Evolutionary conservation across 805 yeast species (phyloP).

Genomic region (Lipomyces spencermartinsiae): DNA sequence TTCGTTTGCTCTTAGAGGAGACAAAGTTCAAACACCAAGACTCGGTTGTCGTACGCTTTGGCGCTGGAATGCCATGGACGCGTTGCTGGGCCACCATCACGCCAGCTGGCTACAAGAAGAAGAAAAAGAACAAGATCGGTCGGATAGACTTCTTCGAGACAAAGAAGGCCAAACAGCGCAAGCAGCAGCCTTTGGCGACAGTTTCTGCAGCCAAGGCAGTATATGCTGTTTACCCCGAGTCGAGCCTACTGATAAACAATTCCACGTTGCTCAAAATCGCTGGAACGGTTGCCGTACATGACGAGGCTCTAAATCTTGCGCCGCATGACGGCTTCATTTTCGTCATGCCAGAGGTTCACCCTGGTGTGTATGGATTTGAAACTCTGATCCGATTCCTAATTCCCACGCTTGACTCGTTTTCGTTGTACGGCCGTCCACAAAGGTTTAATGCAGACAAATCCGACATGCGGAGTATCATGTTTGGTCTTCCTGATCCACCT

Average conservation of each 20-base stretch:
- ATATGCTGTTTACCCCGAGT: constrained; percentile 91
- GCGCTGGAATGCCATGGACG: constrained; percentile 98
- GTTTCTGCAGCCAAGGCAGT: constrained; percentile 72
- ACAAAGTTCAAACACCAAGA: constrained; percentile 88
- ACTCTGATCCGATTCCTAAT: constrained; percentile 81
- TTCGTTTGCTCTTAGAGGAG: constrained; percentile 81
- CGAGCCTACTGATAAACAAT: constrained; percentile 78
- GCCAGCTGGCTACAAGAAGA: constrained; percentile 56
- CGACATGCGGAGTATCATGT: constrained; percentile 68
- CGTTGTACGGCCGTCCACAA: constrained; percentile 80
- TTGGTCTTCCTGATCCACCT: constrained; percentile 85
- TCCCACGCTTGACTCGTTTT: constrained; percentile 77
- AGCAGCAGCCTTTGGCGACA: constrained; percentile 77
- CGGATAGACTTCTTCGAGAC: constrained; percentile 79
- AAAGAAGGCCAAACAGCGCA: constrained; percentile 70
- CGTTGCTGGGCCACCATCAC: constrained; percentile 88
- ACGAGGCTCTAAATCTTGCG: constrained; percentile 40
- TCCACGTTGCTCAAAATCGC: constrained; percentile 89
- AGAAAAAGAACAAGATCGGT: constrained; percentile 58
- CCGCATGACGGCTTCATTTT: constrained; percentile 69
- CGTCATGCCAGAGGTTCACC: constrained; percentile 83
- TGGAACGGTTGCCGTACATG: constrained; percentile 55
- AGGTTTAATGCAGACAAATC: constrained; percentile 75
- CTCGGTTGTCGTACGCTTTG: constrained; percentile 94
- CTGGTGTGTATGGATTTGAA: constrained; percentile 82